Conservation (phyloP, 495 filamentous ascomycete genomes). For the Chaetomium tenue region DNA sequence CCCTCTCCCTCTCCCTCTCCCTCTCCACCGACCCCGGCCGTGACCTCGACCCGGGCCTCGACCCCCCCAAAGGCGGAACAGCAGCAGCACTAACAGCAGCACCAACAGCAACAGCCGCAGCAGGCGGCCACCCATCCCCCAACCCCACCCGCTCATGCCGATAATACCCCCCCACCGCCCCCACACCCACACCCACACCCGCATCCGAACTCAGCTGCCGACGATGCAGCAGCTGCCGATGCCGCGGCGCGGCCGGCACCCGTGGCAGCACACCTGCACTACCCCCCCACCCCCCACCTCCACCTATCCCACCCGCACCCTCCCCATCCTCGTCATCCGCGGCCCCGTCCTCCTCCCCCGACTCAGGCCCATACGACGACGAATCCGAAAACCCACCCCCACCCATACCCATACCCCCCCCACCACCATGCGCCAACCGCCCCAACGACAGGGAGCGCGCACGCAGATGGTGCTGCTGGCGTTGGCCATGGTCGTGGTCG, state of each 20-base stretch:
- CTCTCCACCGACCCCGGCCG: neutral
- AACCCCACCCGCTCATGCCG: conserved; percentile 22
- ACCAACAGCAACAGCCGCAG: too few relatives aligned
- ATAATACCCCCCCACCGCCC: conserved; percentile 16
- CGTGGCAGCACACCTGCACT: neutral
- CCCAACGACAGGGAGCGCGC: conserved; percentile 3
- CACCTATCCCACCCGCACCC: neutral
- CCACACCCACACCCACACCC: neutral
- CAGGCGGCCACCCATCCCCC: conserved; percentile 18
- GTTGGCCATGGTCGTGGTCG: neutral
- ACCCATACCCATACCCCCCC: too few relatives aligned
- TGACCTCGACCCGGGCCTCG: neutral
- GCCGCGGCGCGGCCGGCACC: neutral
- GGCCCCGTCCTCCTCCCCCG: neutral
- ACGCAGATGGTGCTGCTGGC: neutral
- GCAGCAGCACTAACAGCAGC: too few relatives aligned
- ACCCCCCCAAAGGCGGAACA: neutral
- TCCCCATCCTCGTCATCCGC: neutral
- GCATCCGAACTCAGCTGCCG: too few relatives aligned
- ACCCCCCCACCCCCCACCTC: neutral
- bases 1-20: conserved; percentile 1
- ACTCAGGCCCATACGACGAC: neutral
- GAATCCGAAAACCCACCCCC: neutral
- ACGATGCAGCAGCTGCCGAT: too few relatives aligned
- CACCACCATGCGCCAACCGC: neutral